Evolutionary conservation across 768 basidiomycete genomes (phyloP), one percentile per base, ranked within the genome.

Genomic region (Russula compacta): DNA sequence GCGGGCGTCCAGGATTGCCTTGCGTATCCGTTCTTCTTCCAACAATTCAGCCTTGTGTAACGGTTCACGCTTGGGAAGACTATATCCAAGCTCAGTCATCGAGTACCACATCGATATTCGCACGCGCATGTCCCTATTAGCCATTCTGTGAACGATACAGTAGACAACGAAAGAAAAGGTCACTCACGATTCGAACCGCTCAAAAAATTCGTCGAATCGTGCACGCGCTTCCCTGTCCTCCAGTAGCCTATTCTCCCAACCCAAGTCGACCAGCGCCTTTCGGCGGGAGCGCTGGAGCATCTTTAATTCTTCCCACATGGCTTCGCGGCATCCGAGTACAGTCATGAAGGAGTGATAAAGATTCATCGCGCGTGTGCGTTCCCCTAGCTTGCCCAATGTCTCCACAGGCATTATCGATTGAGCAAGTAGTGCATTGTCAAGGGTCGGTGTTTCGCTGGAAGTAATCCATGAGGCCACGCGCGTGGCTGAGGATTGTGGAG

Each of bases 241-340:
- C n/a, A 63, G 4, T 29, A 10, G 15, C 39, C 48, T 59, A 63
- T 79, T 83, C 36, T 86, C 83, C 86, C 86, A 88, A n/a, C 86
- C 86, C 67, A 82, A 78, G 15, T 77, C 78, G 57, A 73, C 69
- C 32, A 87, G 71, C 60, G 82, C 79, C 6, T 77, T 75, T 49
- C 76, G 78, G 56, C 78, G 74, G 66, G 85, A 85, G 53, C 82
- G 75, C 70, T 85, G 76, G 62, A 81, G 78, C 63, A 84, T 81
- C 64, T 80, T 79, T 52, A 88, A 75, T 57, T 86, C 85, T 63
- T 87, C 86, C 85, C 86, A 88, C 84, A 88, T 86, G 33, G 84
- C 81, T 67, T 87, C 86, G 69, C 84, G 81, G 65, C 83, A 85
- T 12, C 83, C 84, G 12, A 86, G 69, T 8, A 88, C 82, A 19